Conservation (phyloP, 2,329 filamentous ascomycete genomes). For the Sporothrix phasma region DNA sequence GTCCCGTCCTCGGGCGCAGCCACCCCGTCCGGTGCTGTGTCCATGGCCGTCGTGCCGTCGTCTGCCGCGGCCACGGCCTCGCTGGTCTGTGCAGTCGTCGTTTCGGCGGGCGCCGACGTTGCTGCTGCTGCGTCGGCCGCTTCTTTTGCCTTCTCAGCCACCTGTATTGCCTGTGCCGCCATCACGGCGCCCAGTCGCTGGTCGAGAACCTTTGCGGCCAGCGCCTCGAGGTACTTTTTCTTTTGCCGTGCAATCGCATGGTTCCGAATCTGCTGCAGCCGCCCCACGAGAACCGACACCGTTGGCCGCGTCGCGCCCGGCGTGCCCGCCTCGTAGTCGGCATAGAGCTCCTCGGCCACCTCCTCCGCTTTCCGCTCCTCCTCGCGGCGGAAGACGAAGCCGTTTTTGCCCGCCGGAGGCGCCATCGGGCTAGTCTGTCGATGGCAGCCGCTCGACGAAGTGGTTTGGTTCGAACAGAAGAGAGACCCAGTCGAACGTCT, state of each 20-base stretch:
- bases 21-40: slow-evolving; percentile 21
- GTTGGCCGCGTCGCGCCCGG: slow-evolving; percentile 15
- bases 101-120: neutral
- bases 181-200: slow-evolving; percentile 2
- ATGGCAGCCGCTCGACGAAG: neutral
- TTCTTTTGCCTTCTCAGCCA: neutral
- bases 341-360: slow-evolving; percentile 4
- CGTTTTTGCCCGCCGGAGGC: neutral
- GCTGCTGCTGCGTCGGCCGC: neutral
- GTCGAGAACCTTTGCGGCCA: slow-evolving; percentile 17
- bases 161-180: slow-evolving; percentile 3
- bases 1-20: slow-evolving; percentile 21
- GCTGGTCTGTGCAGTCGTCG: neutral
- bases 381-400: slow-evolving; percentile 11
- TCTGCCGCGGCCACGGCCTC: neutral
- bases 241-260: slow-evolving; percentile 17
- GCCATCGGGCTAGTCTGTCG: neutral
- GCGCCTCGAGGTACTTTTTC: slow-evolving; percentile 17
- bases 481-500: neutral
- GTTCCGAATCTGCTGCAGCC: slow-evolving; percentile 15
- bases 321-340: slow-evolving; percentile 9
- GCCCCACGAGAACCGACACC: slow-evolving; percentile 4
- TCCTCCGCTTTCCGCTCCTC: slow-evolving; percentile 13
- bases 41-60: slow-evolving; percentile 31
- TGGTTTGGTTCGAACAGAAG: neutral